Conservation (phyloP, 1,284 basidiomycete genomes). For the Peniophora sp. region DNA sequence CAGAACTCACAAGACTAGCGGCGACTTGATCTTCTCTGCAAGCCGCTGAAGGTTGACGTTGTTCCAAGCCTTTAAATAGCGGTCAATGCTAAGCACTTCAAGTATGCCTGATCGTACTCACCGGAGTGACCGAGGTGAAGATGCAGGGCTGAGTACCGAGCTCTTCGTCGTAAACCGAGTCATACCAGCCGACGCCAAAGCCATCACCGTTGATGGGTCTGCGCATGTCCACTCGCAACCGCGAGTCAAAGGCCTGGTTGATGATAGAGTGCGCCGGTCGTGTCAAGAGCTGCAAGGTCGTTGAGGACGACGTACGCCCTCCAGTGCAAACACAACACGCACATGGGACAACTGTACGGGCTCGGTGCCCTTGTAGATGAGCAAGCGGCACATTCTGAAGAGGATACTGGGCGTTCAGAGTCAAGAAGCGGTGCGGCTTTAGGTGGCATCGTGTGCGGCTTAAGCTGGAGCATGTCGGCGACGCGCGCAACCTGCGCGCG, state of each 20-base stretch:
- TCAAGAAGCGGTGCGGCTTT: not conserved
- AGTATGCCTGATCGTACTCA: constrained; percentile 25
- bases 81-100: not conserved
- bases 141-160: constrained; percentile 86
- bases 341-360: constrained; percentile 85
- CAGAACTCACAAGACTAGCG: constrained; percentile 76
- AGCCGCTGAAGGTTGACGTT: constrained; percentile 84
- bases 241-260: constrained; percentile 91
- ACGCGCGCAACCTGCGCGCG: not conserved
- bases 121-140: constrained; percentile 93
- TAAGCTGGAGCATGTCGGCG: constrained; percentile 4
- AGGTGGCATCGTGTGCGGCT: not conserved
- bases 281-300: constrained; percentile 63
- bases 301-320: not conserved
- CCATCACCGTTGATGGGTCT: constrained; percentile 94
- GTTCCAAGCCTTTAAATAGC: constrained; percentile 73
- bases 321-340: constrained; percentile 12
- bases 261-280: constrained; percentile 93
- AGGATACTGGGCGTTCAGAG: constrained; percentile 2
- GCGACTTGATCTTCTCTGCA: constrained; percentile 93
- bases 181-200: constrained; percentile 94
- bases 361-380: constrained; percentile 86
- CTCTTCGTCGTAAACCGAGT: constrained; percentile 71
- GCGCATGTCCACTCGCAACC: constrained; percentile 72
- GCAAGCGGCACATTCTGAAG: constrained; percentile 73